A percentile compares a stretch with the other conserved stretches of the same genome.
Conservation (phyloP, 352 stramenopile species). For the Phytophthora fragariaefolia region DNA sequence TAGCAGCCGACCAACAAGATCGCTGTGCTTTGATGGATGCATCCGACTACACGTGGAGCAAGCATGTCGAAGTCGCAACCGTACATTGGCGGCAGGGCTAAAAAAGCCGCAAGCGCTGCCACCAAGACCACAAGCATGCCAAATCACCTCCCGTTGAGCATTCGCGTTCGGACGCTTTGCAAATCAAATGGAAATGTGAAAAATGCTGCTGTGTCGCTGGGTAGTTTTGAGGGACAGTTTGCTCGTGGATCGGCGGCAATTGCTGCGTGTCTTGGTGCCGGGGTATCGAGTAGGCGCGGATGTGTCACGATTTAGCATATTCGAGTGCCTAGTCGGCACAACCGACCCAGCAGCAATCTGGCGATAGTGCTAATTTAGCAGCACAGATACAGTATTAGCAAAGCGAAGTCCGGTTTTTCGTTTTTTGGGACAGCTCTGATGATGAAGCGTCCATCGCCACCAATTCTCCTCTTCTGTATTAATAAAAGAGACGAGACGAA, state of each 20-base stretch:
- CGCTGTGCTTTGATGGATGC: constrained; percentile 23
- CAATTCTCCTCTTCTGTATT: constrained; percentile 24
- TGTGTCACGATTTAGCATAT: too few relatives aligned
- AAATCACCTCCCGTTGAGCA: constrained; percentile 18
- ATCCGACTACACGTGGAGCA: constrained; percentile 14
- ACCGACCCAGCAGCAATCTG: too few relatives aligned
- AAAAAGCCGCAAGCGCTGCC: constrained; percentile 3
- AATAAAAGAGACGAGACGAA: constrained; percentile 33
- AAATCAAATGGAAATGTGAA: constrained; percentile 29
- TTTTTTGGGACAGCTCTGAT: constrained; percentile 8
- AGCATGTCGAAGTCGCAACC: constrained; percentile 24
- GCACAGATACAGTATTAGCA: too few relatives aligned
- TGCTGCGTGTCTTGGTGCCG: constrained; percentile 15
- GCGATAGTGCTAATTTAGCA: too few relatives aligned
- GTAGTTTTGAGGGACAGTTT: constrained; percentile 16
- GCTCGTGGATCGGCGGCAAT: constrained; percentile 10
- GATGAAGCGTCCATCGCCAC: constrained; percentile 21
- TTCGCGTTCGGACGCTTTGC: constrained; percentile 20
- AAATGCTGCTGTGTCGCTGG: constrained; percentile 10
- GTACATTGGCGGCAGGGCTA: constrained; percentile 14
- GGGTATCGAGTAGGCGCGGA: constrained; percentile 7
- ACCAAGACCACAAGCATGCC: constrained; percentile 14
- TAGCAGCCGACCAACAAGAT: constrained; percentile 19
- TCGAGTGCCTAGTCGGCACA: too few relatives aligned
- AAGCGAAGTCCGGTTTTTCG: not conserved